Conservation (phyloP, 129 eudicot genomes). For the Tanacetum coccineum region DNA sequence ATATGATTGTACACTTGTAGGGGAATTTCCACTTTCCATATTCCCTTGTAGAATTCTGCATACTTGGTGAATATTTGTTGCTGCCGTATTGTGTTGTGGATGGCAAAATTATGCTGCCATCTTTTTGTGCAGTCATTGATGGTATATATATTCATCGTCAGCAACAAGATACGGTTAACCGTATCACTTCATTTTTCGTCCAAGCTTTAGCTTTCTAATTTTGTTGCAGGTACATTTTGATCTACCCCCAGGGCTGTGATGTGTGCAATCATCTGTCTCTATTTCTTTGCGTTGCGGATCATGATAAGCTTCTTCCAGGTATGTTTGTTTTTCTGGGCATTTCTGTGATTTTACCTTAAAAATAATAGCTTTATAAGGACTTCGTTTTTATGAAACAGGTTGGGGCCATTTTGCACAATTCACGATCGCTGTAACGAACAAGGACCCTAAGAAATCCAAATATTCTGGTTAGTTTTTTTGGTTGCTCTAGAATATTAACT, state of each 20-base stretch:
- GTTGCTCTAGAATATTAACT: no score
- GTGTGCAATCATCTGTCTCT: slow-evolving; percentile 95
- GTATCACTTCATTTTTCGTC: no score
- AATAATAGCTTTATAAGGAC: neutral
- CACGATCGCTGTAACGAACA: slow-evolving; percentile 94
- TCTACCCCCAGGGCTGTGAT: slow-evolving; percentile 99
- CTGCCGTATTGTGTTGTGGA: no score
- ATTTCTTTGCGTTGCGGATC: slow-evolving; percentile 97
- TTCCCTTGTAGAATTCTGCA: no score
- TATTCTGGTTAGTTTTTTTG: slow-evolving; percentile 61
- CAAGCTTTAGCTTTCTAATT: neutral
- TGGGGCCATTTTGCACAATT: slow-evolving; percentile 99
- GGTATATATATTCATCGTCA: no score
- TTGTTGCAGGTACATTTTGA: slow-evolving; percentile 83
- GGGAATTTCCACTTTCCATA: no score
- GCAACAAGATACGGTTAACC: no score
- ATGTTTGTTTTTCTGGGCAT: slow-evolving; percentile 2
- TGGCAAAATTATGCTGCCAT: no score
- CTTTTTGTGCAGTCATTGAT: no score
- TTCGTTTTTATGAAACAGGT: slow-evolving; percentile 35
- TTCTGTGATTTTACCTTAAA: neutral
- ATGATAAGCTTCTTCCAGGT: slow-evolving; percentile 99
- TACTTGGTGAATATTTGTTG: no score
- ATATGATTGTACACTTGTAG: no score
- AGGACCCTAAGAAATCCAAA: slow-evolving; percentile 94